A percentile compares a stretch with the other conserved stretches of the same genome.
Conservation (phyloP, 2,329 filamentous ascomycete species). For the Stachybotrys chlorohalonatus region DNA sequence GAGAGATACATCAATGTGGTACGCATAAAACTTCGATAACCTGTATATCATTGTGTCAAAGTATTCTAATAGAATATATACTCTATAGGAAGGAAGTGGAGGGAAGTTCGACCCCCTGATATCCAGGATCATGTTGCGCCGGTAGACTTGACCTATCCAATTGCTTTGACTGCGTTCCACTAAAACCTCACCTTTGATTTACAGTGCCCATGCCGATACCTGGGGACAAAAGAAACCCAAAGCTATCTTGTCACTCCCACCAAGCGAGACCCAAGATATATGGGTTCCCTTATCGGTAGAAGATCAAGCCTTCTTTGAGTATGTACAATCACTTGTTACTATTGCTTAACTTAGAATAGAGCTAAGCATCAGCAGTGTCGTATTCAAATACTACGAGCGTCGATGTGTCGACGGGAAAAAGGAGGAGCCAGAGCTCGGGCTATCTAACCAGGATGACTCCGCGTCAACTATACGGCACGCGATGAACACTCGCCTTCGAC, state of each 20-base stretch:
- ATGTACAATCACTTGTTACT: not conserved
- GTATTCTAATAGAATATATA: not conserved
- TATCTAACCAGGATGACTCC: too few relatives aligned
- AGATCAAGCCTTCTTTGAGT: constrained; percentile 8
- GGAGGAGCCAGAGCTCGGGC: not conserved
- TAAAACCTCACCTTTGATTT: too few relatives aligned
- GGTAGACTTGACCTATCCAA: constrained; percentile 7
- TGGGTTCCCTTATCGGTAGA: constrained; percentile 13
- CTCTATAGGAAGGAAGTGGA: constrained; percentile 5
- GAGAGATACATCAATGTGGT: constrained; percentile 9
- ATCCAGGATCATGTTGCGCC: constrained; percentile 16
- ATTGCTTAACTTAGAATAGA: not conserved
- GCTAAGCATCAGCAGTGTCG: not conserved
- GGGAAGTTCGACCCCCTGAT: constrained; percentile 10
- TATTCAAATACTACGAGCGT: not conserved
- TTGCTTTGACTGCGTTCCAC: not conserved
- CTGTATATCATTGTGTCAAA: not conserved
- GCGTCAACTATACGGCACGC: too few relatives aligned
- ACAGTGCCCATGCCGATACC: too few relatives aligned
- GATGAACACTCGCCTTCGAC: constrained; percentile 5
- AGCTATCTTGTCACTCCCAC: constrained; percentile 15
- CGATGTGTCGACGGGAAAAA: not conserved
- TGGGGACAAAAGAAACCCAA: constrained; percentile 13
- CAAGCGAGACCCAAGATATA: constrained; percentile 6
- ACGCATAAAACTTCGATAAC: not conserved